Evolutionary conservation across 441 rosid species (phyloP).

Genomic region (Jatropha podagrica): DNA sequence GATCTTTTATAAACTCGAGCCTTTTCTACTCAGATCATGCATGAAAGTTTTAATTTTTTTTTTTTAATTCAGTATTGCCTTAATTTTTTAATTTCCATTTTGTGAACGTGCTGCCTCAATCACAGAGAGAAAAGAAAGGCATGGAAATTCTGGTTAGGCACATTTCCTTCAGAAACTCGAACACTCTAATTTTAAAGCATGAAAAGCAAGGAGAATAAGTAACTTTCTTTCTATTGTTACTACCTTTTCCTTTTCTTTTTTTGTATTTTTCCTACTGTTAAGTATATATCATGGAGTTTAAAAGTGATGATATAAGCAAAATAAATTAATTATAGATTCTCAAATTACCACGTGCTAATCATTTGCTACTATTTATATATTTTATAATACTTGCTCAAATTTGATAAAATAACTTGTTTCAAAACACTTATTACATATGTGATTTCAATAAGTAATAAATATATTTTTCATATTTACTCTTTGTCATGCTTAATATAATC

Average conservation of each 20-base stretch:
- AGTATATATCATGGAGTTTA: not conserved
- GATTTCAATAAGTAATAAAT: no score
- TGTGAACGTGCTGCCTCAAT: constrained; percentile 27
- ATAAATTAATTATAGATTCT: not conserved
- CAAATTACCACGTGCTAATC: not conserved
- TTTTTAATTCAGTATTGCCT: no score
- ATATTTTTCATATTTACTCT: no score
- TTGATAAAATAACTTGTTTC: no score
- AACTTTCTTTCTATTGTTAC: not conserved
- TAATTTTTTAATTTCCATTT: constrained; percentile 7
- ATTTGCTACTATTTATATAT: not conserved
- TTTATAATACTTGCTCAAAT: no score
- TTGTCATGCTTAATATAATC: no score
- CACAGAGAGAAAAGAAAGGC: constrained; percentile 20
- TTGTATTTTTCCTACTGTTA: not conserved
- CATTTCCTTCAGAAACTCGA: not conserved
- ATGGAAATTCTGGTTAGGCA: not conserved
- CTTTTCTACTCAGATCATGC: no score
- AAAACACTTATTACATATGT: no score
- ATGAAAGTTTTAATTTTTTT: no score
- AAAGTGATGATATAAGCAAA: not conserved
- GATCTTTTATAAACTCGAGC: no score
- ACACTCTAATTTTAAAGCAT: not conserved
- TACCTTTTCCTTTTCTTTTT: not conserved
- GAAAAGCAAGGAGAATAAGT: constrained; percentile 5